A percentile compares a stretch with the other conserved stretches of the same genome.
These are phyloP conservation scores for Saxophila tyrrhenica DNA, from an alignment of 495 filamentous ascomycete species.

Conservation along the genomic window DNA sequence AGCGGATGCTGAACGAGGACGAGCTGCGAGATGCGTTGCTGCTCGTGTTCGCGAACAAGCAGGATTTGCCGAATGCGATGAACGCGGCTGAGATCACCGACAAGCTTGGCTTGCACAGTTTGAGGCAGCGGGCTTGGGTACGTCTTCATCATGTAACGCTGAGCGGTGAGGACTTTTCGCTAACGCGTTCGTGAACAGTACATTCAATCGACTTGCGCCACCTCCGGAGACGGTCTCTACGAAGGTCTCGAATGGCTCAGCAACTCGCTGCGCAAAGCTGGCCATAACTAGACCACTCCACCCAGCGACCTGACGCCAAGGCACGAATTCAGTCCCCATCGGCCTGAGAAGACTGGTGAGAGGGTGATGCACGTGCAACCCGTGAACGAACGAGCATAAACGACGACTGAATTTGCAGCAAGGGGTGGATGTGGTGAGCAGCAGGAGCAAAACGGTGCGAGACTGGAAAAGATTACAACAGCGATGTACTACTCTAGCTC, in stretches of 20 bases:
- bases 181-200: constrained; percentile 54
- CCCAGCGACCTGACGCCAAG: constrained; percentile 1
- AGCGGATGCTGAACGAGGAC: constrained; percentile 99
- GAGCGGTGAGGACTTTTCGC: background rate
- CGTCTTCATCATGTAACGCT: constrained; percentile 33
- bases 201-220: constrained; percentile 99
- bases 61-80: constrained; percentile 99
- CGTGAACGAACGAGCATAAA: background rate
- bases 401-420: background rate
- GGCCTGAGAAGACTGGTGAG: background rate
- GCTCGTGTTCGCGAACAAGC: constrained; percentile 99
- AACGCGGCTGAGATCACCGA: constrained; percentile 98
- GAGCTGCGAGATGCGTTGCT: constrained; percentile 95
- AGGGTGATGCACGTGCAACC: background rate
- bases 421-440: no score
- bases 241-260: constrained; percentile 99
- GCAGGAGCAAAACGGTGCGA: background rate
- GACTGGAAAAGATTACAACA: background rate
- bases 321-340: no score
- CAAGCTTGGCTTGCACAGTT: constrained; percentile 97
- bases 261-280: constrained; percentile 84
- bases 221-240: constrained; percentile 97
- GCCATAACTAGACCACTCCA: constrained; percentile 50
- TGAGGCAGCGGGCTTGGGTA: constrained; percentile 98
- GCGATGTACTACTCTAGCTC: background rate